Conservation (phyloP, 2,329 filamentous ascomycete genomes). For the Alternaria dauci region DNA sequence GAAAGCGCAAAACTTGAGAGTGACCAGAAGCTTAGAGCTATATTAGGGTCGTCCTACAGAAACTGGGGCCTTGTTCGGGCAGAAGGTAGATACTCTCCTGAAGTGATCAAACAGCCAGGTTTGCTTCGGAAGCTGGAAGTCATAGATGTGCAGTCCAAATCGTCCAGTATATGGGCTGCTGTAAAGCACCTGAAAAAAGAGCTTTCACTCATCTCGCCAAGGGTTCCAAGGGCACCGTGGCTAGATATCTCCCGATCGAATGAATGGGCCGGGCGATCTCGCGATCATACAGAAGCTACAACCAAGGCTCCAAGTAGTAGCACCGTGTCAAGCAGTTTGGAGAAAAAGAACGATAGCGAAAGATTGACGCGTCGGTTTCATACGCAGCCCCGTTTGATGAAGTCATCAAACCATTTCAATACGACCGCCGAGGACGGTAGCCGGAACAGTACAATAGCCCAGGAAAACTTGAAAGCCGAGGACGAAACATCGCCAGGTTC, state of each 20-base stretch:
- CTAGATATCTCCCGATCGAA: neutral
- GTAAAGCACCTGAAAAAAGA: constrained; percentile 1
- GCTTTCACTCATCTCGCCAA: constrained; percentile 1
- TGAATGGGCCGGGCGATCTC: neutral
- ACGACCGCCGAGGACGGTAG: neutral
- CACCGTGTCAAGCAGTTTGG: neutral
- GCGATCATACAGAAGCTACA: neutral
- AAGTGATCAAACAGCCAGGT: neutral
- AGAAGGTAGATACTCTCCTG: neutral
- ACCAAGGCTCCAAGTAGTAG: neutral
- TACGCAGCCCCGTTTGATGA: constrained; percentile 25
- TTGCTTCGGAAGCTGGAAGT: constrained; percentile 1
- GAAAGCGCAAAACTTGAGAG: constrained; percentile 1
- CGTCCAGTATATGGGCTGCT: neutral
- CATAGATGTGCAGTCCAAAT: neutral
- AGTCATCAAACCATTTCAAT: constrained; percentile 17
- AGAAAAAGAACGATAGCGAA: constrained; percentile 18
- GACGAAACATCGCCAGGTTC: neutral
- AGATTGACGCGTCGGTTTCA: constrained; percentile 24
- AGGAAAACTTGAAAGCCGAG: neutral
- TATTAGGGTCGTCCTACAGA: neutral
- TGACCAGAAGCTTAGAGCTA: neutral
- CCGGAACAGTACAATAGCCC: neutral
- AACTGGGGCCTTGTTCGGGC: neutral
- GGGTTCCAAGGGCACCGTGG: neutral